Evolutionary conservation across 768 basidiomycete species (phyloP).

Genomic region (Lentinula sp.): DNA sequence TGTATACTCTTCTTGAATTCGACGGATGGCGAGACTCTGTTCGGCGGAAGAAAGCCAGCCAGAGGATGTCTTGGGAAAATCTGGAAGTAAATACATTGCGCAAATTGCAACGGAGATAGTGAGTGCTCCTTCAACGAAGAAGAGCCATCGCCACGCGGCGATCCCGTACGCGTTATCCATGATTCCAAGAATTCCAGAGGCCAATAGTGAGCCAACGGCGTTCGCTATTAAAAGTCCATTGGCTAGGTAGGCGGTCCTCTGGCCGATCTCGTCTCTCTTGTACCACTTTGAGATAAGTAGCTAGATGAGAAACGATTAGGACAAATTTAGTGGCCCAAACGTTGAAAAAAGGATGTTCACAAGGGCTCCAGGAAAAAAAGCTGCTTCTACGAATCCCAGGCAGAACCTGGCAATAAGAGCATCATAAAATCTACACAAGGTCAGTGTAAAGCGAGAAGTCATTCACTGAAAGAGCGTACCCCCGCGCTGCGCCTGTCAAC

Average conservation of each 20-base stretch:
- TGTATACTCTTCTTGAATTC: conserved; percentile 58
- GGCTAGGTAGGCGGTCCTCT: conserved; percentile 59
- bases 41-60: conserved; percentile 57
- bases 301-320: conserved; percentile 23
- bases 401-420: conserved; percentile 72
- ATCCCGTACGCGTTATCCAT: conserved; percentile 68
- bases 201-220: conserved; percentile 76
- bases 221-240: conserved; percentile 76
- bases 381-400: conserved; percentile 37
- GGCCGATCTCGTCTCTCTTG: conserved; percentile 62
- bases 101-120: conserved; percentile 42
- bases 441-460: neutral
- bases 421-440: conserved; percentile 43
- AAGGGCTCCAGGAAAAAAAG: conserved; percentile 66
- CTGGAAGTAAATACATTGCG: conserved; percentile 67
- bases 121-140: conserved; percentile 59
- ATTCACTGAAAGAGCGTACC: neutral
- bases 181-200: conserved; percentile 63
- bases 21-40: conserved; percentile 45
- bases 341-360: conserved; percentile 9
- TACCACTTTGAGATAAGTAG: conserved; percentile 63
- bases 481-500: neutral
- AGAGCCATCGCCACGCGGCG: conserved; percentile 77
- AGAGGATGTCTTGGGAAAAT: conserved; percentile 57
- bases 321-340: neutral